Base-by-base conservation (phyloP, 2,329 filamentous ascomycete species). In the Aspergillus proliferans region DNA sequence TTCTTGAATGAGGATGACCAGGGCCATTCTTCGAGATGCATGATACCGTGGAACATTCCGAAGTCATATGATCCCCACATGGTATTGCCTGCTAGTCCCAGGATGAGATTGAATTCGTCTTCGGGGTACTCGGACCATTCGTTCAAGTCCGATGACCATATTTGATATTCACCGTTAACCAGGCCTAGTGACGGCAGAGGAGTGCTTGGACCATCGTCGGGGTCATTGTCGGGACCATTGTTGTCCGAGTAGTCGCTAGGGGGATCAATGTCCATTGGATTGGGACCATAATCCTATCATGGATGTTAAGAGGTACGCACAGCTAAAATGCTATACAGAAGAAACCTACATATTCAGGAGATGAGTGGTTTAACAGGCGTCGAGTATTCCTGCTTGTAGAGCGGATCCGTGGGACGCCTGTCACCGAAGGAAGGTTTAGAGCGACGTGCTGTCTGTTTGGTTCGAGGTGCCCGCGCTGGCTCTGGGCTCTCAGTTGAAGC, bases 41-140 rank as follows among this genome's bases (percentile, higher is more conserved):
- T 8, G 22, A 55, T 56, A 10, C 56, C 54, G 19, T 45, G 43
- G 28, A 50, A 52, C 41, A 46, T 51, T 22, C 51, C 52, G 41
- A 58, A 55, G 47, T 57, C 54, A 43, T 55, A 57, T 24, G 51
- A 48, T 6, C 51, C 54, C 56, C 54, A 58, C n/a, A 58, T 15
- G 6, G 43, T 28, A 21, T 30, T 41, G n/a, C 47, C 47, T 6
- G 43, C 42, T n/a, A 49, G 43, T 15, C 43, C 21, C n/a, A 41
- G 47, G 22, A 46, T 28, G 5, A 49, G 33, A 12, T 30, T n/a
- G 34, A 49, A 49, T 5, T 46, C 43, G 6, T 49, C 43, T 40
- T 41, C 28, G 4, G 43, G 26, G 33, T 19, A 49, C 15, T 18
- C 3, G 21, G 15, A 1, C 47, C 47, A 46, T 22, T 46, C 7